Conservation (phyloP, 768 basidiomycete genomes). For the Agaricus sinodeliciosus region DNA sequence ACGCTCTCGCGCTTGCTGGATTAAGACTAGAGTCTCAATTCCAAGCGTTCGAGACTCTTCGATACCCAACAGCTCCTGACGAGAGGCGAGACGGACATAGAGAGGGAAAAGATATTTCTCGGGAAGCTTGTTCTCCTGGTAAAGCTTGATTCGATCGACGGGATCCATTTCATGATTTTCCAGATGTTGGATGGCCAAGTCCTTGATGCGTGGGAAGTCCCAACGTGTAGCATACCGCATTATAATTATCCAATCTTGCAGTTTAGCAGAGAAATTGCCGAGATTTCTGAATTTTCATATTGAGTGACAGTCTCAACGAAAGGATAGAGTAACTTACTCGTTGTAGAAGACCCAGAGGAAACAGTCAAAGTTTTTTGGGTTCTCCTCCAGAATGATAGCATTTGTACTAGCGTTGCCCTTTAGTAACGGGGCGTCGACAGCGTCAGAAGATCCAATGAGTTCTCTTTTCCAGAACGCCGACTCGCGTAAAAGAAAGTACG, state of each 20-base stretch:
- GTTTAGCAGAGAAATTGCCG: neutral
- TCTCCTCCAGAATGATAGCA: conserved; percentile 9
- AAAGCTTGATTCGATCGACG: neutral
- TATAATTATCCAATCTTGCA: neutral
- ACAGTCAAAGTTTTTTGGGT: conserved; percentile 9
- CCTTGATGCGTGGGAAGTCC: conserved; percentile 3
- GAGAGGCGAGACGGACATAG: neutral
- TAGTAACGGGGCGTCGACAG: neutral
- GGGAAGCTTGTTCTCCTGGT: neutral
- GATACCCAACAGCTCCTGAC: conserved; percentile 31
- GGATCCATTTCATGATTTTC: neutral
- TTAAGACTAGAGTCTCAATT: conserved; percentile 42
- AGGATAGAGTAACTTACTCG: conserved; percentile 2
- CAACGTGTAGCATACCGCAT: neutral
- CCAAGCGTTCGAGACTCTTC: conserved; percentile 51
- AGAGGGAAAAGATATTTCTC: neutral
- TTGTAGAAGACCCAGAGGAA: conserved; percentile 15
- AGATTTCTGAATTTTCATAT: neutral
- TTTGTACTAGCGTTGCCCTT: conserved; percentile 4
- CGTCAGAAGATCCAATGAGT: neutral
- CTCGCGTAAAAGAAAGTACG: conserved; percentile 14
- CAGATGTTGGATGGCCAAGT: neutral
- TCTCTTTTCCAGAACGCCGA: conserved; percentile 9
- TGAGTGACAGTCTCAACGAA: neutral
- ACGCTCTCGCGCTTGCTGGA: conserved; percentile 51